Evolutionary conservation across 2,329 filamentous ascomycete species (phyloP).

Genomic region (Paecilomyces dactylethromorphus): DNA sequence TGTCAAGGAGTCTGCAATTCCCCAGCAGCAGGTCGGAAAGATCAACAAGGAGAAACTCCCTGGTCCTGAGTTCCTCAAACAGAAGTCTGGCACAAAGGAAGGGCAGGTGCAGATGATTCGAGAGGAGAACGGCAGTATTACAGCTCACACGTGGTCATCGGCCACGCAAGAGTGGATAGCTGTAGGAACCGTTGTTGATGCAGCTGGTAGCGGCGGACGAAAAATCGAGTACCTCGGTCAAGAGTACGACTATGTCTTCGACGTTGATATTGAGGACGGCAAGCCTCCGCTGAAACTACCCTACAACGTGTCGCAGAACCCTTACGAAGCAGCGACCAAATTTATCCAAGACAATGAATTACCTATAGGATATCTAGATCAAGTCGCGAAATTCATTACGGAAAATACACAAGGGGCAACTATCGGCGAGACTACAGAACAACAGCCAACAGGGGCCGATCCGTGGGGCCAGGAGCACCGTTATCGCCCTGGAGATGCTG

Average conservation of each 20-base stretch:
- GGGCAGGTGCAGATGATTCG: slow-evolving; percentile 91
- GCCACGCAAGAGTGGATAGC: slow-evolving; percentile 70
- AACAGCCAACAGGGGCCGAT: slow-evolving; percentile 51
- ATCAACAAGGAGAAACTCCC: slow-evolving; percentile 91
- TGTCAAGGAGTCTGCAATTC: slow-evolving; percentile 77
- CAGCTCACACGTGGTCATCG: slow-evolving; percentile 80
- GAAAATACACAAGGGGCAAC: slow-evolving; percentile 83
- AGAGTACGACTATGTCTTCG: slow-evolving; percentile 93
- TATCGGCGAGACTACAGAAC: slow-evolving; percentile 55
- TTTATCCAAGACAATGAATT: slow-evolving; percentile 88
- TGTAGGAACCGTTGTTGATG: slow-evolving; percentile 90
- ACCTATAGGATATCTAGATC: slow-evolving; percentile 79
- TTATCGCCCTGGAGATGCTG: slow-evolving; percentile 66
- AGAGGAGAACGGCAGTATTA: slow-evolving; percentile 72
- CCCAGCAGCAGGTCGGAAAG: slow-evolving; percentile 72
- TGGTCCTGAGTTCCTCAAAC: slow-evolving; percentile 76
- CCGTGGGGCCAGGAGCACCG: slow-evolving; percentile 72
- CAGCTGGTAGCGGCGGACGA: slow-evolving; percentile 72
- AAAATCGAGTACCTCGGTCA: slow-evolving; percentile 74
- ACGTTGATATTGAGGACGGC: slow-evolving; percentile 92
- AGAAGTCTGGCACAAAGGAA: slow-evolving; percentile 85
- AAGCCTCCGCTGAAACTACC: slow-evolving; percentile 90
- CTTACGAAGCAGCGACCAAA: slow-evolving; percentile 83
- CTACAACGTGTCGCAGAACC: slow-evolving; percentile 86
- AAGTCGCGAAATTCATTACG: slow-evolving; percentile 87